Evolutionary conservation across 257 asterid species (phyloP), one percentile per base, ranked within the genome.

Genomic region (Primulina huaijiensis): DNA sequence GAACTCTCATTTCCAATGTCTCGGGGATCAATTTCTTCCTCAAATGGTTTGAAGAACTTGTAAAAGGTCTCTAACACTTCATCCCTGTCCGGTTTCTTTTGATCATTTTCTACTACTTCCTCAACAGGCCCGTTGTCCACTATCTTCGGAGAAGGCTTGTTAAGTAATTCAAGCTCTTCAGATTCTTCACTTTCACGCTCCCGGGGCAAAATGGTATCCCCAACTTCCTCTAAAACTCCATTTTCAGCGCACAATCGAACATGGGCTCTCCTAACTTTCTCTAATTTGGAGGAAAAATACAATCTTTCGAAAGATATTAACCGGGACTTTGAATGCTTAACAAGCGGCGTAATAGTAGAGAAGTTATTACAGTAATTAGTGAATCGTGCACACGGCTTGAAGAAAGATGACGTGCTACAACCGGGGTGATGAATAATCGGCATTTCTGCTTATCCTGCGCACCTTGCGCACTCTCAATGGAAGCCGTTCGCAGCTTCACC

Each of bases 11-110:
- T 58, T 46, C 8, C 58, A 72, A 57, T 50, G 23, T 66, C 77
- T 46, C 65, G 78, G 37, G 59, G 43, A 16, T 69, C 77, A 74
- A 34, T 77, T 74, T 74, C 89, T 58, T 81, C 84, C 72, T 78
- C 88, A 6, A 73, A 64, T 25, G 90, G 85, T 83, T 74, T 82
- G 67, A 93, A 89, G 37, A 93, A 71, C 85, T 88, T 87, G 73
- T 81, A 84, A 73, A 93, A 93, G 1, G 91, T 88, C 81, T 82
- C 95, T 85, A 93, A 79, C 43, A 81, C 77, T 64, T 86, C 96
- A 72, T 84, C 92, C 78, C 78, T 77, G 70, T 83, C 85, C 17
- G 74, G 76, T 63, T 76, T 78, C 20, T 75, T 60, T 43, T 7
- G 17, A 25, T 81, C 88, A 4, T 7, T 68, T 27, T 79, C 81